These are phyloP conservation scores for Boletus reticuloceps DNA, from an alignment of 768 basidiomycete genomes.

Conservation along the genomic window DNA sequence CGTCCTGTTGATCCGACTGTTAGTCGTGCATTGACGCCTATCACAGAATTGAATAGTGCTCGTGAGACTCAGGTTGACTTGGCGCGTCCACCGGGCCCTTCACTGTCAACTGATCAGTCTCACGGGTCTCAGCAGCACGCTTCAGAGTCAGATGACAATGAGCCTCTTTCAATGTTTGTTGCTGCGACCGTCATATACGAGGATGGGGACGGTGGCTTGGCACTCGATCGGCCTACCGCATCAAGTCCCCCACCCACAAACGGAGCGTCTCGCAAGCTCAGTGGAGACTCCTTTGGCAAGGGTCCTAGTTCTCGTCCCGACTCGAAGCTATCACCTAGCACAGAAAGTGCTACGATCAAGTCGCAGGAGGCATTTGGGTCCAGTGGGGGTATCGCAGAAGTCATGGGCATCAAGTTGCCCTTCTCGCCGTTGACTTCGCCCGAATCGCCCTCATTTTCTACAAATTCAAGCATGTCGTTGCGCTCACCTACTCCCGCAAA, in stretches of 20 bases:
- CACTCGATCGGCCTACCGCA: slow-evolving; percentile 15
- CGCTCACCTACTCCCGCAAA: slow-evolving; percentile 15
- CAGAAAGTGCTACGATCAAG: slow-evolving; percentile 19
- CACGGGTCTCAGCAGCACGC: slow-evolving; percentile 6
- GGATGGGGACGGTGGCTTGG: slow-evolving; percentile 9
- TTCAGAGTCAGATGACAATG: slow-evolving; percentile 29
- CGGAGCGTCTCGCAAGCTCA: slow-evolving; percentile 28
- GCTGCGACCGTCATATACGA: slow-evolving; percentile 23
- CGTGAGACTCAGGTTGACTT: slow-evolving; percentile 28
- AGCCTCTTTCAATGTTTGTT: slow-evolving; percentile 16
- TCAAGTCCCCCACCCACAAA: slow-evolving; percentile 29
- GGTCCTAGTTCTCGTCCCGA: slow-evolving; percentile 35
- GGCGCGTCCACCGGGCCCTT: slow-evolving; percentile 10
- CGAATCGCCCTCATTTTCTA: slow-evolving; percentile 32
- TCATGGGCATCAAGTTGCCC: slow-evolving; percentile 31
- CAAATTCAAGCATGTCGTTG: slow-evolving; percentile 26
- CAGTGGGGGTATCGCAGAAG: slow-evolving; percentile 16
- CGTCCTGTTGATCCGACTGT: slow-evolving; percentile 21
- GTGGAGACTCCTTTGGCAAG: slow-evolving; percentile 35
- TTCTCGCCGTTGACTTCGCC: slow-evolving; percentile 31
- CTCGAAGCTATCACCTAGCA: slow-evolving; percentile 36
- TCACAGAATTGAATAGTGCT: slow-evolving; percentile 51
- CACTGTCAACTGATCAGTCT: slow-evolving; percentile 18
- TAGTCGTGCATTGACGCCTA: slow-evolving; percentile 54
- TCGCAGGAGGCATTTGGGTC: slow-evolving; percentile 18